phyloP scores from a whole-genome alignment of 1,284 basidiomycete species.

The Heliocybe sulcata region DNA sequence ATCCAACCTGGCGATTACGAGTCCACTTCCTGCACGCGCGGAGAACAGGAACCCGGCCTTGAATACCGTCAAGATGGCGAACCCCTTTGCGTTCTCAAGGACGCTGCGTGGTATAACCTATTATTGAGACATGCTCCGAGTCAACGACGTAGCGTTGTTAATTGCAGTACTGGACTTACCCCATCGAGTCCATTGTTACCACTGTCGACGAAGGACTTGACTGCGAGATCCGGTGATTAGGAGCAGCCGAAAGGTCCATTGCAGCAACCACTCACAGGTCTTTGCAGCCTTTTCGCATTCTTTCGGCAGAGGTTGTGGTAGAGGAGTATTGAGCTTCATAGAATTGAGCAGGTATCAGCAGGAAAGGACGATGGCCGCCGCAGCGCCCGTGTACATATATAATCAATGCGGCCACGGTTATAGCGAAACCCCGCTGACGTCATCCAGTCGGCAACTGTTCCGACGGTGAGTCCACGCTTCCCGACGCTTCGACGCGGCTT shows the following conservation, averaged over 20 bases:
- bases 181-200: constrained; percentile 70
- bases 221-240: constrained; percentile 26
- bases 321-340: constrained; percentile 62
- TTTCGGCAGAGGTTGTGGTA: constrained; percentile 66
- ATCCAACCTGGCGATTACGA: constrained; percentile 84
- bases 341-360: neutral
- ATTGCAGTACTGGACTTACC: constrained; percentile 21
- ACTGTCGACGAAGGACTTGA: constrained; percentile 67
- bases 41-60: constrained; percentile 78
- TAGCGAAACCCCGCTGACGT: neutral
- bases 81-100: constrained; percentile 74
- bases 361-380: neutral
- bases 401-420: neutral
- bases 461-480: neutral
- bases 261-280: constrained; percentile 45
- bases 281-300: constrained; percentile 72
- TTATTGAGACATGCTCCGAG: neutral
- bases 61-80: constrained; percentile 78
- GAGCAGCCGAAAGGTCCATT: constrained; percentile 1
- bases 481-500: too few species aligned
- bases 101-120: constrained; percentile 61
- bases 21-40: constrained; percentile 79
- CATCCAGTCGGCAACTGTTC: neutral
- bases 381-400: neutral
- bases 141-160: neutral